These are phyloP conservation scores for Haematococcus lacustris DNA, from an alignment of 139 green algal genomes.

Conservation along the genomic window DNA sequence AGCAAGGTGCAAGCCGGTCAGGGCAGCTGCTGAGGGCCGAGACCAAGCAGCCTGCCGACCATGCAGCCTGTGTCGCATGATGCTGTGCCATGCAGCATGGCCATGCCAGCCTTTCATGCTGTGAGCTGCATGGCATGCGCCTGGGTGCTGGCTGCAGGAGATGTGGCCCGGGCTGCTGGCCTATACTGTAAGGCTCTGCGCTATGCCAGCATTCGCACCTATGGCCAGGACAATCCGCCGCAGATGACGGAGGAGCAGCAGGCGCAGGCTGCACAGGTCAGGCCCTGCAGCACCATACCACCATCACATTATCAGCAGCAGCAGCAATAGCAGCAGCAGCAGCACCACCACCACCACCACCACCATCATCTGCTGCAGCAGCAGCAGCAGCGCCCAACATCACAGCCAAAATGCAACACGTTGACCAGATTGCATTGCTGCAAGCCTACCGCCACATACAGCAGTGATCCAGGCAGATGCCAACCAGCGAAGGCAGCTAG, in stretches of 20 bases:
- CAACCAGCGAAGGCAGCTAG: too few species aligned
- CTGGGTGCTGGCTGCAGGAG: slow-evolving; percentile 5
- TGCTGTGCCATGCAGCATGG: neutral
- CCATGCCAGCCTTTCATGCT: neutral
- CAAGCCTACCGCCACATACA: too few species aligned
- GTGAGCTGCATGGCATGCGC: neutral
- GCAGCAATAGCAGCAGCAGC: too few species aligned
- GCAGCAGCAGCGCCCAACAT: too few species aligned
- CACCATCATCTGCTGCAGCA: too few species aligned
- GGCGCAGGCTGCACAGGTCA: slow-evolving; percentile 16
- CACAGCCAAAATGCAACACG: too few species aligned
- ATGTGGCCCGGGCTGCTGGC: slow-evolving; percentile 11
- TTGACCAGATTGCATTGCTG: too few species aligned
- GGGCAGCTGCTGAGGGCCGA: neutral
- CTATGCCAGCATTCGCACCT: slow-evolving; percentile 17
- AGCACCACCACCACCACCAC: too few species aligned
- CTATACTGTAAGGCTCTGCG: slow-evolving; percentile 30
- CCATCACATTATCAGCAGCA: too few species aligned
- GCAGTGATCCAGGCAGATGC: too few species aligned
- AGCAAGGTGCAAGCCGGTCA: slow-evolving; percentile 5
- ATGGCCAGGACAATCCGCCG: slow-evolving; percentile 3
- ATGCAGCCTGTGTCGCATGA: neutral
- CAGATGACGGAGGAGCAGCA: slow-evolving; percentile 11
- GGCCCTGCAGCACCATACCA: too few species aligned
- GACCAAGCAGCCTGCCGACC: neutral